Conservation (phyloP, 352 stramenopile species). For the Lagenidium sp. region DNA sequence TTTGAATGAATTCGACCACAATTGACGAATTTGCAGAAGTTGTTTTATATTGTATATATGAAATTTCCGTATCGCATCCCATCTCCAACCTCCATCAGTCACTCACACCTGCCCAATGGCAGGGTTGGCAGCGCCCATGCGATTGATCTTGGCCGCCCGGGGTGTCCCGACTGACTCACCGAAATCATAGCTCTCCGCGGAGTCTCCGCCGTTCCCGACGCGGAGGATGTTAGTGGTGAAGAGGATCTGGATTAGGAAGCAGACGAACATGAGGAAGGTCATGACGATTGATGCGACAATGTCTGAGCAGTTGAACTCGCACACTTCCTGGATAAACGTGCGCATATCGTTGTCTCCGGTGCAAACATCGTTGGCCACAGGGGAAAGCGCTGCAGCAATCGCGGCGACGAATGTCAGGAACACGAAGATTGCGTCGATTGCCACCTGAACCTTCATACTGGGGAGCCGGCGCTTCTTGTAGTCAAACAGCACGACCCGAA, state of each 20-base stretch:
- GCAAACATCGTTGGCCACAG: conserved; percentile 44
- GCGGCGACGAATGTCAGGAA: conserved; percentile 51
- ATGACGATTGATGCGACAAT: conserved; percentile 37
- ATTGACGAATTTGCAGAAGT: no score
- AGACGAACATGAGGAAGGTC: conserved; percentile 45
- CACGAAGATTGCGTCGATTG: conserved; percentile 41
- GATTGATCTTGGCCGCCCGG: conserved; percentile 26
- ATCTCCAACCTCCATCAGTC: no score
- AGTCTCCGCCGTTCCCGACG: conserved; percentile 1
- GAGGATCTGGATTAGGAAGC: conserved; percentile 42
- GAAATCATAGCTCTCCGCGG: conserved; percentile 41
- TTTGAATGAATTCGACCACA: no score
- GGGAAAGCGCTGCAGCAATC: conserved; percentile 38
- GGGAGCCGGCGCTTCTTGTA: conserved; percentile 40
- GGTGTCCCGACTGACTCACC: conserved; percentile 24
- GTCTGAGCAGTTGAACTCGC: conserved; percentile 54
- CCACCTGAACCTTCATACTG: conserved; percentile 21
- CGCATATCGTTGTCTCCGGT: conserved; percentile 33
- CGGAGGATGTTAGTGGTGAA: conserved; percentile 36
- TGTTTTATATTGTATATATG: no score
- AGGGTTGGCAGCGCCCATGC: conserved; percentile 8
- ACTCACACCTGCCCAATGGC: conserved; percentile 18
- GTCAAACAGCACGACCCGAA: conserved; percentile 43
- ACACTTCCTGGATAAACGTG: conserved; percentile 45
- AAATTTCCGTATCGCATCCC: no score